Base-by-base conservation (phyloP, 1,284 basidiomycete species). In the Ceratobasidium sp. region DNA sequence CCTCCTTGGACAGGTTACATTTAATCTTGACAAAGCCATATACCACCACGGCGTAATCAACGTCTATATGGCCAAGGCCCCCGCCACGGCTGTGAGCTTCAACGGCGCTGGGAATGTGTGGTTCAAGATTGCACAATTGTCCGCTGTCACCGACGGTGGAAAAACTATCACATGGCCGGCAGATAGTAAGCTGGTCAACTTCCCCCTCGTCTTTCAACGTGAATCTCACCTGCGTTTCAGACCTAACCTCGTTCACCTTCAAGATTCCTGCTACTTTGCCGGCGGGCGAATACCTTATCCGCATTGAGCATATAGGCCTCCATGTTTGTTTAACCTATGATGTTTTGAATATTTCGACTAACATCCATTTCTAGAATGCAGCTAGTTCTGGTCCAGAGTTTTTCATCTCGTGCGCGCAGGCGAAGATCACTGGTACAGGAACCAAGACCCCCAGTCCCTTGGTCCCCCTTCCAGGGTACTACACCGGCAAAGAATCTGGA, bases 101-200 rank as follows among this genome's bases (percentile, higher is more conserved):
- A 84, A 82, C 45, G 84, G 82, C 18, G 79, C 81, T 14, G 82
- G 82, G 21, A 77, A 79, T 53, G 84, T 83, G 14, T 85, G 84
- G 84, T 85, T 85, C 80, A 85, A 85, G 79, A 81, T 84, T 45
- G 83, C 81, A 81, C 81, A 85, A 76, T 77, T 81, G 75, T 82
- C 84, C 9, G 76, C 76, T 5, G 83, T 76, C 70, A 77, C 79
- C 21, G 69, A 80, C 34, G 79, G 79, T 41, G 80, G 79, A 8
- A 78, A 78, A 36, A 76, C 83, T 32, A 77, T 78, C 43, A 60
- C 14, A n/a, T 83, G 83, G 74, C 80, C 80, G 26, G 81, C 82
- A 16, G 75, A 78, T 62, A 81, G 83, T 83, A 50, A 70, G 81
- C 75, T 28, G n/a, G n/a, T 26, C n/a, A n/a, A n/a, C n/a, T n/a